Evolutionary conservation across 78 protist species (phyloP).

Genomic region (Paratrimastix pyriformis): DNA sequence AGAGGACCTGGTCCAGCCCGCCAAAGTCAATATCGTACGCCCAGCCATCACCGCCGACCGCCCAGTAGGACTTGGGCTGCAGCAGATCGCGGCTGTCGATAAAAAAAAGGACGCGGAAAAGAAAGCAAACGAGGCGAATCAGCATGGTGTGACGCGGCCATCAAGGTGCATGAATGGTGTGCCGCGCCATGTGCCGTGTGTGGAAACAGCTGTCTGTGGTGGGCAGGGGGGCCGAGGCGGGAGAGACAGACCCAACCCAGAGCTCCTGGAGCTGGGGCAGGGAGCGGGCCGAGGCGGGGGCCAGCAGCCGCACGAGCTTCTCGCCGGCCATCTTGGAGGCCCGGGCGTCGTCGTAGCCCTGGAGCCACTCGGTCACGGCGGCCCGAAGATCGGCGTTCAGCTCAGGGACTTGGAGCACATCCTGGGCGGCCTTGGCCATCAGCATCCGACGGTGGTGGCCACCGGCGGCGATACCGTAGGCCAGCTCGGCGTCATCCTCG

Average conservation of each 20-base stretch:
- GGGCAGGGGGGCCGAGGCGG: too few species aligned
- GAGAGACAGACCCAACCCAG: too few species aligned
- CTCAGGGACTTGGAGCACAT: neutral
- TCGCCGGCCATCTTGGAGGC: neutral
- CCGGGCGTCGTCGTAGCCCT: neutral
- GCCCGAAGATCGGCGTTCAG: neutral
- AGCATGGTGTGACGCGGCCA: too few species aligned
- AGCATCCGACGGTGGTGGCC: constrained; percentile 3
- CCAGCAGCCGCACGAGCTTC: neutral
- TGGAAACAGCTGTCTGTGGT: too few species aligned
- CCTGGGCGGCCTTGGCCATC: neutral
- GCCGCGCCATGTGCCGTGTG: too few species aligned
- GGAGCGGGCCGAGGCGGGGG: neutral
- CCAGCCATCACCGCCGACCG: constrained; percentile 73
- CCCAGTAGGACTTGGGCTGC: constrained; percentile 34
- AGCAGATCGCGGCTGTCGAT: constrained; percentile 19
- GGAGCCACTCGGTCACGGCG: neutral
- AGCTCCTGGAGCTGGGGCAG: neutral
- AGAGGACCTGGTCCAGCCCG: constrained; percentile 68
- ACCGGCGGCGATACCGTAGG: constrained; percentile 13
- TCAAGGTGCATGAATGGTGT: too few species aligned
- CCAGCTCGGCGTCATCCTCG: constrained; percentile 43
- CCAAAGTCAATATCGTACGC: constrained; percentile 61
- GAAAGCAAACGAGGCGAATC: too few species aligned
- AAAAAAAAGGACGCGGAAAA: too few species aligned